Base-by-base conservation (phyloP, 163 green algal genomes). In the Trebouxiophyceae sp. region DNA sequence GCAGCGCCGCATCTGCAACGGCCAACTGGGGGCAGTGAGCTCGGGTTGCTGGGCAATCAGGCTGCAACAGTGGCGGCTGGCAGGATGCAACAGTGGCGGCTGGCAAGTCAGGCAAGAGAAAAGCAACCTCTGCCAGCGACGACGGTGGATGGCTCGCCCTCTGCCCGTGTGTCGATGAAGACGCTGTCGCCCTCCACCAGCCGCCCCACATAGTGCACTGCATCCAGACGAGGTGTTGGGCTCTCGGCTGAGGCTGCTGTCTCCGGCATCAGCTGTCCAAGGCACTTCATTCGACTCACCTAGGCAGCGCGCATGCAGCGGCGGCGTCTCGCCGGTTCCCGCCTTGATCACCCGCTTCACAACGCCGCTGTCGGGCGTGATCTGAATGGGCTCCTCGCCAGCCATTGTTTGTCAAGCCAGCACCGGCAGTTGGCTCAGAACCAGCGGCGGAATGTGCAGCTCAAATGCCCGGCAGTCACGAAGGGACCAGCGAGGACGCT, bases 171-270 rank as follows among this genome's bases (percentile, higher is more conserved):
- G 77, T 90, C 75, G 62, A 92, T 81, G 69, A 95, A 90, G 1
- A 86, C 54, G 2, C 77, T 70, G 0, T 78, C 83, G 26, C n/a
- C 77, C 4, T 62, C 55, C 0, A 60, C 60, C 20, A 89, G 67
- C 5, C 72, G 67, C 1, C 82, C 87, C 3, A 77, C 47, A 46
- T 87, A 93, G 64, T 94, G 84, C 5, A 93, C 87, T 94, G 82
- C 64, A 46, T 46, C 7, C 4, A 16, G 47, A 46, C 23, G 5
- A 50, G 55, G 6, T 3, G 27, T 4, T 39, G 5, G 12, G 20
- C 5, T 3, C 28, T 33, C 6, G n/a, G n/a, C 26, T 60, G 3
- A 47, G 29, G 29, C 30, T 62, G 26, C 5, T 5, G 12, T 45
- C 26, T 8, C 5, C n/a, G n/a, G n/a, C n/a, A n/a, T n/a, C n/a